Evolutionary conservation across 2,329 filamentous ascomycete genomes (phyloP).

Genomic region (Fusarium napiforme): DNA sequence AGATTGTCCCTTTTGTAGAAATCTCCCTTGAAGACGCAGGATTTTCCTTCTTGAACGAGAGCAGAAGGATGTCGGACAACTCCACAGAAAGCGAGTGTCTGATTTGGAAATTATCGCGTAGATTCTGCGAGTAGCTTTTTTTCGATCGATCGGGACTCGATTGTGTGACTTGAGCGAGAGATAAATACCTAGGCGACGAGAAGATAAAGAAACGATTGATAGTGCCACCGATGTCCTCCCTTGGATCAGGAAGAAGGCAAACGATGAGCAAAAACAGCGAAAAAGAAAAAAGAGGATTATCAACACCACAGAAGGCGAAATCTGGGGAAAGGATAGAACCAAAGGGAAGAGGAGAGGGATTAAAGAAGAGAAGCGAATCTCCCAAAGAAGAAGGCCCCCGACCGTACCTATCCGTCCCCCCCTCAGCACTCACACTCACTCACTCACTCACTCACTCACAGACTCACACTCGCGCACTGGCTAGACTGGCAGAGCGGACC

Average conservation of each 20-base stretch:
- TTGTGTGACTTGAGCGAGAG: conserved; percentile 33
- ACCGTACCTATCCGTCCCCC: background rate
- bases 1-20: background rate
- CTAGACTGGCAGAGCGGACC: conserved; percentile 12
- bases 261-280: conserved; percentile 15
- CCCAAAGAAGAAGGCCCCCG: background rate
- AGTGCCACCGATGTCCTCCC: conserved; percentile 19
- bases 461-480: too few relatives aligned
- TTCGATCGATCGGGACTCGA: conserved; percentile 29
- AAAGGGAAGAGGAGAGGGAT: conserved; percentile 28
- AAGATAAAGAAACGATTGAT: conserved; percentile 22
- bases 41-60: conserved; percentile 18
- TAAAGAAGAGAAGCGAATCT: conserved; percentile 23
- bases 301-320: conserved; percentile 17
- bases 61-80: conserved; percentile 4
- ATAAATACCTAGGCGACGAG: background rate
- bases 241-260: background rate
- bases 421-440: background rate
- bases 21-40: conserved; percentile 1
- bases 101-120: conserved; percentile 8
- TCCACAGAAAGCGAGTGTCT: conserved; percentile 1
- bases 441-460: too few relatives aligned
- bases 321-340: conserved; percentile 12
- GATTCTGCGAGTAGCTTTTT: conserved; percentile 2
- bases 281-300: conserved; percentile 23